Conservation (phyloP, 352 stramenopile species). For the Plasmopara halstedii region DNA sequence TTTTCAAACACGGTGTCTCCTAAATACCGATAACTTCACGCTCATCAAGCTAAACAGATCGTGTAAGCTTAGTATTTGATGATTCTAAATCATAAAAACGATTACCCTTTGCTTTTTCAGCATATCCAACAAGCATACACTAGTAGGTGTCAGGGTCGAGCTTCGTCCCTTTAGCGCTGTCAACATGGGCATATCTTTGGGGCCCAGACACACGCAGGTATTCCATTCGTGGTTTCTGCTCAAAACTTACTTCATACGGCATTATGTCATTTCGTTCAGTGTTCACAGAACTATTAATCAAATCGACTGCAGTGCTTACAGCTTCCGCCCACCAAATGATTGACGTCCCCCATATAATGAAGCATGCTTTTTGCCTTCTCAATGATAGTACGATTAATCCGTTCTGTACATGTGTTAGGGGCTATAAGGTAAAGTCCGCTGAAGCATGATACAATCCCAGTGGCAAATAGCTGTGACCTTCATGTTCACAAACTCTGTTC, state of each 20-base stretch:
- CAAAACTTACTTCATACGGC: neutral
- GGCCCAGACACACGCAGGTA: neutral
- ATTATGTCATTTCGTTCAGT: neutral
- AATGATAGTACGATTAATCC: neutral
- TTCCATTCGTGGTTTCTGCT: neutral
- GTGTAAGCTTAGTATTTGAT: slow-evolving; percentile 4
- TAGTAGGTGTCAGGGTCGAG: neutral
- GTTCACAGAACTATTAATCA: neutral
- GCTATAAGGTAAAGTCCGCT: neutral
- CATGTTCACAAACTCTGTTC: neutral
- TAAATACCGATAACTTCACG: neutral
- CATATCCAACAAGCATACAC: neutral
- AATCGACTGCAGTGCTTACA: no score
- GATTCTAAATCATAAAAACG: slow-evolving; percentile 8
- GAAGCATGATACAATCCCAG: neutral
- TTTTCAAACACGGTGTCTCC: neutral
- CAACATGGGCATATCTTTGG: neutral
- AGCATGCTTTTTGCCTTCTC: no score
- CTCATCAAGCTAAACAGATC: neutral
- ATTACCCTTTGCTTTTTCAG: slow-evolving; percentile 8
- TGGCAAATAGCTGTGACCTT: neutral
- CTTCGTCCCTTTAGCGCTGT: neutral
- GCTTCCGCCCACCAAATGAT: no score
- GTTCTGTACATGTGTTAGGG: neutral
- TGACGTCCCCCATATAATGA: no score